phyloP scores from a whole-genome alignment of 192 early-diverging fungal species.

The Mortierella hygrophila region DNA sequence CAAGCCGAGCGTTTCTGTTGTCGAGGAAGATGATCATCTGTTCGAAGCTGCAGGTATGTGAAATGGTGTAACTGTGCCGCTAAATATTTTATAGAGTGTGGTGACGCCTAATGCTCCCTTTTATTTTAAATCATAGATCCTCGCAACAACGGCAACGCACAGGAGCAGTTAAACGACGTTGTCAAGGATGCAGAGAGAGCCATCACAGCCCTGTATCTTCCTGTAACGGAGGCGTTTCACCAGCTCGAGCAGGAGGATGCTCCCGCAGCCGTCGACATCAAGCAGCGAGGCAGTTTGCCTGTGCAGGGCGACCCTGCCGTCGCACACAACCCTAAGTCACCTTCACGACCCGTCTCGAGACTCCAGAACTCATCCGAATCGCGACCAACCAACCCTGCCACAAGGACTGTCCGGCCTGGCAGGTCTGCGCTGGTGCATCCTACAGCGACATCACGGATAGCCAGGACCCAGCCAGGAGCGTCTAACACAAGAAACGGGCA shows the following conservation, averaged over 20 bases:
- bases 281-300: background rate
- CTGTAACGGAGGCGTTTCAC: background rate
- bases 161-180: background rate
- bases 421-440: background rate
- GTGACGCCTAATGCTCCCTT: background rate
- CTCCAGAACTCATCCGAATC: background rate
- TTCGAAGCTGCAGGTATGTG: background rate
- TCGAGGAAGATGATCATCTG: constrained; percentile 9
- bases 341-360: background rate
- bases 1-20: background rate
- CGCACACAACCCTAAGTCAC: background rate
- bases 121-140: background rate
- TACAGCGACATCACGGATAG: background rate
- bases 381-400: background rate
- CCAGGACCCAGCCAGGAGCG: background rate
- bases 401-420: background rate
- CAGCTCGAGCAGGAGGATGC: background rate
- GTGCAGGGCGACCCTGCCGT: background rate
- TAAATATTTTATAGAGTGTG: background rate
- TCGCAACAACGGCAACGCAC: too few species aligned
- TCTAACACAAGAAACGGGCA: background rate
- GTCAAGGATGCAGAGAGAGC: constrained; percentile 25
- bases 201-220: constrained; percentile 10
- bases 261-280: background rate
- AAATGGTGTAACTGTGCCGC: background rate